phyloP scores from a whole-genome alignment of 2,329 filamentous ascomycete species.

The Ilyonectria sp. region DNA sequence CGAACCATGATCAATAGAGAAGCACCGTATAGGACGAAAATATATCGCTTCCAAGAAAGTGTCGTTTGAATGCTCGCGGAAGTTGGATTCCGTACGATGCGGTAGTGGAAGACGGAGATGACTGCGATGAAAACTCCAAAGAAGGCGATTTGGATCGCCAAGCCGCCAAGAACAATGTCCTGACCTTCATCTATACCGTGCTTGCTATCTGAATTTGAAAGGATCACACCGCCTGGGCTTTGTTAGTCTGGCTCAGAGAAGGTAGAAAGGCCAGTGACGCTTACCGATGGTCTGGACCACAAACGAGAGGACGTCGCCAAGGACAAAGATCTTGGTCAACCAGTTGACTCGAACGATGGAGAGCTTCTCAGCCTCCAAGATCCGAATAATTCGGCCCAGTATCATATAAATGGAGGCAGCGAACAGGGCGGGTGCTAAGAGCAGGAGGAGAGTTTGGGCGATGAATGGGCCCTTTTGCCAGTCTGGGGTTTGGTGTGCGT shows the following conservation, averaged over 20 bases:
- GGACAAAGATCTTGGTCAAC: conserved; percentile 52
- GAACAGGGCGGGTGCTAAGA: conserved; percentile 60
- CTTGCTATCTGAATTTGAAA: conserved; percentile 45
- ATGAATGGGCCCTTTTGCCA: conserved; percentile 56
- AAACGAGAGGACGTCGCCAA: conserved; percentile 50
- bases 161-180: conserved; percentile 66
- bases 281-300: conserved; percentile 47
- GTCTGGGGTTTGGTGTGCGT: conserved; percentile 51
- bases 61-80: conserved; percentile 21
- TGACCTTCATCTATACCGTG: conserved; percentile 52
- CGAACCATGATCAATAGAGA: conserved; percentile 56
- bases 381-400: conserved; percentile 55
- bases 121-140: conserved; percentile 67
- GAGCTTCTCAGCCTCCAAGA: conserved; percentile 38
- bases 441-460: conserved; percentile 54
- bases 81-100: conserved; percentile 22
- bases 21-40: conserved; percentile 54
- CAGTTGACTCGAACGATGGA: conserved; percentile 41
- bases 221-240: neutral
- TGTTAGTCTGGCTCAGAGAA: neutral
- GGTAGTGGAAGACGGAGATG: conserved; percentile 60
- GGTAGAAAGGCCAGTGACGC: neutral
- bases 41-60: conserved; percentile 50
- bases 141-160: conserved; percentile 68
- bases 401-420: conserved; percentile 63